phyloP scores from a whole-genome alignment of 2,329 filamentous ascomycete species.

The Cadophora gregata region DNA sequence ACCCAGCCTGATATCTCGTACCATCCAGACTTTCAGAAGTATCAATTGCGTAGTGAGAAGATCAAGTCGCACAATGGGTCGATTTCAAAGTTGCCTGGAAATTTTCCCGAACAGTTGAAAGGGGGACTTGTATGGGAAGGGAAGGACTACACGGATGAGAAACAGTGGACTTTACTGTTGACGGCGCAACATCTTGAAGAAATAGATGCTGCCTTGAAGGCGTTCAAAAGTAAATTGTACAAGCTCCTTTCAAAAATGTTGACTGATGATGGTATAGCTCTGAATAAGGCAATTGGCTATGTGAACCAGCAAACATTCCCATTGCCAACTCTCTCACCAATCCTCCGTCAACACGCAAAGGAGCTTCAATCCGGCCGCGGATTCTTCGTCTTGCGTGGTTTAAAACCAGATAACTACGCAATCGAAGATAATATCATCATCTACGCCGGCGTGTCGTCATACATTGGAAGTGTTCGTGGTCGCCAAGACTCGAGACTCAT shows the following conservation, averaged over 20 bases:
- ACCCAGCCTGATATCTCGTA: slow-evolving; percentile 64
- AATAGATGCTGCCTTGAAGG: slow-evolving; percentile 49
- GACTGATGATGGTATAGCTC: slow-evolving; percentile 9
- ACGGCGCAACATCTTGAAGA: slow-evolving; percentile 55
- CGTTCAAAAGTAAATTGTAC: slow-evolving; percentile 46
- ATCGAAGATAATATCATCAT: slow-evolving; percentile 49
- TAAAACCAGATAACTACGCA: slow-evolving; percentile 47
- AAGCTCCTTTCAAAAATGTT: not conserved
- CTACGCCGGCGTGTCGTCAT: slow-evolving; percentile 50
- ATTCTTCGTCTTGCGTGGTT: slow-evolving; percentile 52
- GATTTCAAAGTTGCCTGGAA: slow-evolving; percentile 51
- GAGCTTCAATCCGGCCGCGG: slow-evolving; percentile 50
- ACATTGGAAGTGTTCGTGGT: slow-evolving; percentile 48
- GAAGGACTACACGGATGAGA: slow-evolving; percentile 51
- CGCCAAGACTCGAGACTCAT: slow-evolving; percentile 50
- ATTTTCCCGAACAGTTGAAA: slow-evolving; percentile 56
- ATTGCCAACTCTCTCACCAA: slow-evolving; percentile 45
- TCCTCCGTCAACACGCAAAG: slow-evolving; percentile 45
- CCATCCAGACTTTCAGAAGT: slow-evolving; percentile 59
- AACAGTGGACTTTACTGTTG: slow-evolving; percentile 60
- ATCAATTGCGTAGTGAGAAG: slow-evolving; percentile 54
- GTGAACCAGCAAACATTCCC: slow-evolving; percentile 53
- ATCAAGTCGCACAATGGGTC: slow-evolving; percentile 51
- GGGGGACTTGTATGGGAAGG: slow-evolving; percentile 65
- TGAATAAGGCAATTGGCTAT: slow-evolving; percentile 45